A percentile compares a stretch with the other conserved stretches of the same genome.
Evolutionary conservation across 1,139 yeast genomes (phyloP).

Genomic region (Protomyces macrosporus): DNA sequence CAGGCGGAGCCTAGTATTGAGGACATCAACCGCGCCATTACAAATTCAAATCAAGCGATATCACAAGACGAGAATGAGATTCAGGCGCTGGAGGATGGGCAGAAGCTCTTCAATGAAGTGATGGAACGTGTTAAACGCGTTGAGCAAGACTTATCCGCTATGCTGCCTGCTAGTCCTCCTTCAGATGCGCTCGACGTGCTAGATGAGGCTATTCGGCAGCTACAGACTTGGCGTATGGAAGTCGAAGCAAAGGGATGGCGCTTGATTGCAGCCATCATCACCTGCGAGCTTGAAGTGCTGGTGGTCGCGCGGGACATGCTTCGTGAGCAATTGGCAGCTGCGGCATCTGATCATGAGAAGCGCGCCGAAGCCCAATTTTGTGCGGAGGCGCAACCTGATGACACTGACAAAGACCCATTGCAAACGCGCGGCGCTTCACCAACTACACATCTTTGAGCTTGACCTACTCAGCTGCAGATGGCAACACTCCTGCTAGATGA

Average conservation of each 20-base stretch:
- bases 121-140: background rate
- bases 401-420: background rate
- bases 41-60: background rate
- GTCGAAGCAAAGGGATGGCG: background rate
- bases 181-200: background rate
- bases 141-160: background rate
- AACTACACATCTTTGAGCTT: background rate
- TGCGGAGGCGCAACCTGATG: background rate
- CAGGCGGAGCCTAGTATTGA: background rate
- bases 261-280: background rate
- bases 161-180: background rate
- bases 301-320: background rate
- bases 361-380: background rate
- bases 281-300: background rate
- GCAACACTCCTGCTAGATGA: conserved; percentile 3
- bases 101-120: background rate
- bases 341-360: background rate
- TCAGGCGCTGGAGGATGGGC: background rate
- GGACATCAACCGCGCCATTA: background rate
- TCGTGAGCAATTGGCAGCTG: background rate
- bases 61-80: background rate
- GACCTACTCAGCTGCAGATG: background rate
- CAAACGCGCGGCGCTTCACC: background rate
- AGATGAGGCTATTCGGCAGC: background rate
- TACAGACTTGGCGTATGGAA: background rate